Conservation (phyloP, 495 filamentous ascomycete genomes). For the Bathelium albidoporum region DNA sequence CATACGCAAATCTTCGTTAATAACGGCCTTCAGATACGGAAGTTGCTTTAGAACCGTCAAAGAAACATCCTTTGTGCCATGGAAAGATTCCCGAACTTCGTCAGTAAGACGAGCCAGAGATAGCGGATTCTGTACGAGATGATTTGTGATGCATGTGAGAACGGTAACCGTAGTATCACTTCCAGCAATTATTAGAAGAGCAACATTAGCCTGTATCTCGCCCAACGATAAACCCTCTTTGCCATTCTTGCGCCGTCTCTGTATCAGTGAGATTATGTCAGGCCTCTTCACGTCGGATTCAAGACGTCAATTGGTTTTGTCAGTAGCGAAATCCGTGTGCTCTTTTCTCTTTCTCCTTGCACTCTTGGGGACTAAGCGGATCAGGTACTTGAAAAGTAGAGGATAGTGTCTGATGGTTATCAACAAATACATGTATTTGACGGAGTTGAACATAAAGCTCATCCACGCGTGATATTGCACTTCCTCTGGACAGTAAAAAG, state of each 20-base stretch:
- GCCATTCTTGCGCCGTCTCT: conserved; percentile 10
- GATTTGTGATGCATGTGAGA: conserved; percentile 42
- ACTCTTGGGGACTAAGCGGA: not conserved
- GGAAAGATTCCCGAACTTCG: conserved; percentile 45
- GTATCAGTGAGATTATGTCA: conserved; percentile 24
- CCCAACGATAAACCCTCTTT: conserved; percentile 2
- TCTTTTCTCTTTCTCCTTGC: not conserved
- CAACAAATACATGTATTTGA: conserved; percentile 13
- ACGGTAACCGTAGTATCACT: conserved; percentile 53
- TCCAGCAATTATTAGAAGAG: conserved; percentile 14
- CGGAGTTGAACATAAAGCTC: conserved; percentile 22
- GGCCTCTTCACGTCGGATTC: conserved; percentile 14
- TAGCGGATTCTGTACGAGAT: conserved; percentile 39
- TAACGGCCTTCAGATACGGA: conserved; percentile 46
- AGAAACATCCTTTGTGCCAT: conserved; percentile 41
- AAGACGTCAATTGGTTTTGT: conserved; percentile 19
- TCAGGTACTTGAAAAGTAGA: not conserved
- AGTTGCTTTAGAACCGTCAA: conserved; percentile 36
- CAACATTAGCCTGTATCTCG: conserved; percentile 3
- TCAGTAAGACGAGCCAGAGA: conserved; percentile 33
- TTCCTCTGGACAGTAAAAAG: conserved; percentile 27
- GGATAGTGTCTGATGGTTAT: not conserved
- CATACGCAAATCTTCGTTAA: conserved; percentile 49
- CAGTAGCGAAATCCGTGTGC: not conserved
- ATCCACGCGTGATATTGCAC: conserved; percentile 24